Evolutionary conservation across 169 alveolate genomes (phyloP).

Genomic region (Eimeria falciformis): DNA sequence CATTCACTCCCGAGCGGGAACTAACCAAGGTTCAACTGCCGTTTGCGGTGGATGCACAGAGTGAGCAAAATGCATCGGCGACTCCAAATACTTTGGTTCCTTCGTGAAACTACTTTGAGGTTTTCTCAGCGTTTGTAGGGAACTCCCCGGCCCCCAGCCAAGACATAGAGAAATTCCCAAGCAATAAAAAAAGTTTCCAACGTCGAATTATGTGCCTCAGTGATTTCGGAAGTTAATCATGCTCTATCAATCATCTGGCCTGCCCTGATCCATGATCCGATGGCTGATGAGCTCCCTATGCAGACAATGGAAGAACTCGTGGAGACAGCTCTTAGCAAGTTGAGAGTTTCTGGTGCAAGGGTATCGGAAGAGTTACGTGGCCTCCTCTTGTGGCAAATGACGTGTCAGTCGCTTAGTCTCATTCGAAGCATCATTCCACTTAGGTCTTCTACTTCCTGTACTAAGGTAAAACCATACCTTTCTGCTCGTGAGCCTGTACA

Average conservation of each 20-base stretch:
- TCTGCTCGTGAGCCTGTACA: too few species aligned
- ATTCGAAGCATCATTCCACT: neutral
- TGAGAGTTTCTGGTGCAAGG: conserved; percentile 27
- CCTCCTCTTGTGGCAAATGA: conserved; percentile 30
- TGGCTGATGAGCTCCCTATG: conserved; percentile 13
- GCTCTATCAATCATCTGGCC: conserved; percentile 31
- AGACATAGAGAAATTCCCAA: neutral
- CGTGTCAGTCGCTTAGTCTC: conserved; percentile 4
- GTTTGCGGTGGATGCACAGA: too few species aligned
- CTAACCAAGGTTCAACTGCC: too few species aligned
- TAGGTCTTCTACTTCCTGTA: too few species aligned
- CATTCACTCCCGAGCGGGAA: too few species aligned
- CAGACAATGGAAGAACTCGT: neutral
- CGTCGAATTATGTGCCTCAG: neutral
- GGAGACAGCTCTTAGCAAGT: neutral
- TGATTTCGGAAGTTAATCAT: conserved; percentile 39
- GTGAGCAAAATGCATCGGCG: too few species aligned
- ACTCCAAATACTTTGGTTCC: too few species aligned
- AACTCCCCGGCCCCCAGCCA: too few species aligned
- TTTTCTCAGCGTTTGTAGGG: too few species aligned
- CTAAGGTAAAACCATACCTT: too few species aligned
- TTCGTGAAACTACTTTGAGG: too few species aligned
- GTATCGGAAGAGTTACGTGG: neutral
- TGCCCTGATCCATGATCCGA: conserved; percentile 1
- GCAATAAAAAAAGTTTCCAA: too few species aligned